phyloP scores from a whole-genome alignment of 768 basidiomycete genomes.

The Coprinellus micaceus region DNA sequence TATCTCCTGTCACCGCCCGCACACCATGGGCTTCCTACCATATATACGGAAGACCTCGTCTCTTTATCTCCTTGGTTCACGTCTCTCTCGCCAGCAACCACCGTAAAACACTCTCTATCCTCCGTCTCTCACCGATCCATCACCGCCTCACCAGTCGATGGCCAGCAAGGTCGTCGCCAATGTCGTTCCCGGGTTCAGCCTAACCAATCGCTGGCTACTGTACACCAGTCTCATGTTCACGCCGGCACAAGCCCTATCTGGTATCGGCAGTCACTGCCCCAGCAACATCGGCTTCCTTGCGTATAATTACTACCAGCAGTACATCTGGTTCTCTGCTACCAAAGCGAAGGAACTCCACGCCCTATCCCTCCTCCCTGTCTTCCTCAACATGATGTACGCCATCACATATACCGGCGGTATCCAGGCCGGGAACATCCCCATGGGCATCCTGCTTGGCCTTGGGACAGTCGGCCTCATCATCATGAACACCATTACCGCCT shows the following conservation, averaged over 20 bases:
- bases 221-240: slow-evolving; percentile 13
- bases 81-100: too few species aligned
- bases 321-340: slow-evolving; percentile 10
- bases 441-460: neutral
- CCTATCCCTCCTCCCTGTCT: slow-evolving; percentile 5
- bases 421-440: slow-evolving; percentile 7
- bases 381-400: slow-evolving; percentile 11
- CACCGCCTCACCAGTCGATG: too few species aligned
- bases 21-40: too few species aligned
- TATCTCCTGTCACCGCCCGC: too few species aligned
- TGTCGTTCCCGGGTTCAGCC: slow-evolving; percentile 10
- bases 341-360: slow-evolving; percentile 10
- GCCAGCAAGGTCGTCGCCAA: neutral
- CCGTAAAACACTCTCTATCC: too few species aligned
- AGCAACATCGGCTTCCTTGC: too few species aligned
- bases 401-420: slow-evolving; percentile 13
- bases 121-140: neutral
- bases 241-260: slow-evolving; percentile 9
- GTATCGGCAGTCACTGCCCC: slow-evolving; percentile 9
- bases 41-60: too few species aligned
- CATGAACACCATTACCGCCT: slow-evolving; percentile 8
- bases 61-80: too few species aligned
- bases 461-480: slow-evolving; percentile 9
- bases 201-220: slow-evolving; percentile 10
- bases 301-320: slow-evolving; percentile 12